These are phyloP conservation scores for Echites panduratus DNA, from an alignment of 257 asterid genomes.

Conservation along the genomic window DNA sequence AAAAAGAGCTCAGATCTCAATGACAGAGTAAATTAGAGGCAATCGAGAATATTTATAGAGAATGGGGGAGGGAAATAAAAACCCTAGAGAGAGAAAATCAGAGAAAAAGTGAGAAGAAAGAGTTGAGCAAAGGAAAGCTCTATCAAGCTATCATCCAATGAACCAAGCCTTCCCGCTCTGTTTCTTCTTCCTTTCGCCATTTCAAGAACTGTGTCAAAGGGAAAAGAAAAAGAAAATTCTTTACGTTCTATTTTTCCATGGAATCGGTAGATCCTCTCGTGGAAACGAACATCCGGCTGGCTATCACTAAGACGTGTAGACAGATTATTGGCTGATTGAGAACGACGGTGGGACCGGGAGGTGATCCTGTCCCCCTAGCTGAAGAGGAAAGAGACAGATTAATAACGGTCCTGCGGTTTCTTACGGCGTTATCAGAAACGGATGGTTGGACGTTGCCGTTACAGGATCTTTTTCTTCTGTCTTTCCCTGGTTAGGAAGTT, in stretches of 20 bases:
- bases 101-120: background rate
- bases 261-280: background rate
- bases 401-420: background rate
- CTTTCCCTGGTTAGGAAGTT: background rate
- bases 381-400: background rate
- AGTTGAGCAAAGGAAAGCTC: background rate
- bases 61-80: background rate
- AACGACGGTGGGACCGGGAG: background rate
- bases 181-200: slow-evolving; percentile 1
- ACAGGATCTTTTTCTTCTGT: background rate
- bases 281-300: slow-evolving; percentile 4
- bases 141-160: background rate
- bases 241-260: background rate
- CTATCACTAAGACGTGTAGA: background rate
- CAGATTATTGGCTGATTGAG: background rate
- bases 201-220: background rate
- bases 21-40: slow-evolving; percentile 3
- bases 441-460: background rate
- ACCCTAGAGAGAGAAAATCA: slow-evolving; percentile 3
- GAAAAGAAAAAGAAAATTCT: background rate
- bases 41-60: background rate
- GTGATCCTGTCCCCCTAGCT: too few species aligned
- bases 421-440: background rate
- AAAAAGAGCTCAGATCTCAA: slow-evolving; percentile 13
- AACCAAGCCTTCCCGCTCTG: slow-evolving; percentile 1